Evolutionary conservation across 441 rosid species (phyloP).

Genomic region (Gossypium aridum): DNA sequence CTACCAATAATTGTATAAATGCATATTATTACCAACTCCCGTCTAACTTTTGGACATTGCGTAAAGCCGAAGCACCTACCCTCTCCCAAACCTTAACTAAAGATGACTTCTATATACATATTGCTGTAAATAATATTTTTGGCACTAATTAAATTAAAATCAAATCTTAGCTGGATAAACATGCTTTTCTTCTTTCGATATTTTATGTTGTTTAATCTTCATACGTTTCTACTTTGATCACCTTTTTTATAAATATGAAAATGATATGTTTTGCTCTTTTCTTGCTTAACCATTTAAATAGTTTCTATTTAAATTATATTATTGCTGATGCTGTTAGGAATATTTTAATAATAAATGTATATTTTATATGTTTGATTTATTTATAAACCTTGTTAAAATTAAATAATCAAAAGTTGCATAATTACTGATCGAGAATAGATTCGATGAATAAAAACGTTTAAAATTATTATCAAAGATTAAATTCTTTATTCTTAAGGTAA

Average conservation of each 20-base stretch:
- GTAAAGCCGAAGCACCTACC: not conserved
- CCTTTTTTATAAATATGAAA: not conserved
- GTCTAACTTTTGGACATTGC: conserved; percentile 16
- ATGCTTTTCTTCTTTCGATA: not conserved
- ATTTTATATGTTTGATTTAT: no score
- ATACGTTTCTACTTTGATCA: not conserved
- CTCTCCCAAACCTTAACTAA: not conserved
- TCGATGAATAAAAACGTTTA: no score
- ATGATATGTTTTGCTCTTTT: no score
- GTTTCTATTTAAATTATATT: no score
- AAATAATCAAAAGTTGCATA: no score
- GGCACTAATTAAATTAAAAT: not conserved
- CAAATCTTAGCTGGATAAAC: not conserved
- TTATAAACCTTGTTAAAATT: no score
- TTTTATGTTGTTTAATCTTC: not conserved
- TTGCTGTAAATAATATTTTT: not conserved
- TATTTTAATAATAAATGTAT: no score
- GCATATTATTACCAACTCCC: not conserved
- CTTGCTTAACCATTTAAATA: no score
- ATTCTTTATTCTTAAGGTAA: no score
- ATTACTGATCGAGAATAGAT: no score
- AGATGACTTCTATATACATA: not conserved
- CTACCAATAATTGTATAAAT: conserved; percentile 10
- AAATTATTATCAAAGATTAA: no score
- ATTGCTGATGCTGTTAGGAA: no score